phyloP scores from a whole-genome alignment of 352 stramenopile genomes.

The Phytophthora kernoviae region DNA sequence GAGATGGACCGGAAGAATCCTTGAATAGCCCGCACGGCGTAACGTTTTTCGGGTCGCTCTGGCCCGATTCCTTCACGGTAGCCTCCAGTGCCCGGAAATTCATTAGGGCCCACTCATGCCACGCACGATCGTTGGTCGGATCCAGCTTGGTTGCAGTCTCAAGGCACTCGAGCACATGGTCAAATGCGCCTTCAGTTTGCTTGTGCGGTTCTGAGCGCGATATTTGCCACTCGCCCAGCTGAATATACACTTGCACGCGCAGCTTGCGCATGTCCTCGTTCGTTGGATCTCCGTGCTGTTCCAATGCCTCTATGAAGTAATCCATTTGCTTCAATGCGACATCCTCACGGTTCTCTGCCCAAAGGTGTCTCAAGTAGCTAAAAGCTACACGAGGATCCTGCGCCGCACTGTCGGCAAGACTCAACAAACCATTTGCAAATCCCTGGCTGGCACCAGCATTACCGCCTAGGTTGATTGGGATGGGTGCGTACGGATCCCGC shows the following conservation, averaged over 20 bases:
- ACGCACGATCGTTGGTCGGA: conserved; percentile 96
- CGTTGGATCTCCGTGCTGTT: conserved; percentile 61
- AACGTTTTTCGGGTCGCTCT: conserved; percentile 62
- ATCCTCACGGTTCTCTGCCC: conserved; percentile 84
- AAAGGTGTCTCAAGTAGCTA: conserved; percentile 82
- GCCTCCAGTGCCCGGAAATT: conserved; percentile 94
- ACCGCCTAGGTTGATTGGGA: conserved; percentile 74
- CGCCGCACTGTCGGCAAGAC: conserved; percentile 66
- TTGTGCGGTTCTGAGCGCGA: conserved; percentile 72
- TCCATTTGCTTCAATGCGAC: conserved; percentile 83
- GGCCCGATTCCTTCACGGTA: conserved; percentile 49
- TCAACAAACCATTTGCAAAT: conserved; percentile 60
- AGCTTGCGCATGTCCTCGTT: conserved; percentile 77
- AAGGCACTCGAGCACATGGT: conserved; percentile 82
- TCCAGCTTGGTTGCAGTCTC: conserved; percentile 83
- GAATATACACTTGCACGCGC: conserved; percentile 87
- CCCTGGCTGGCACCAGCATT: conserved; percentile 49
- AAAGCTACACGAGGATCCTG: conserved; percentile 82
- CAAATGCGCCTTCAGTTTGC: conserved; percentile 70
- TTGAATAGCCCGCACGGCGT: conserved; percentile 94
- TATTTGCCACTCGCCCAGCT: conserved; percentile 88
- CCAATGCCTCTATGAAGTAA: conserved; percentile 84
- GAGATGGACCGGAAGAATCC: conserved; percentile 98
- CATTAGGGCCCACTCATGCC: conserved; percentile 98
- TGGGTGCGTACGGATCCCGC: conserved; percentile 58